Evolutionary conservation across 169 alveolate genomes (phyloP), one percentile per base, ranked within the genome.

Genomic region (Eimeria mitis): DNA sequence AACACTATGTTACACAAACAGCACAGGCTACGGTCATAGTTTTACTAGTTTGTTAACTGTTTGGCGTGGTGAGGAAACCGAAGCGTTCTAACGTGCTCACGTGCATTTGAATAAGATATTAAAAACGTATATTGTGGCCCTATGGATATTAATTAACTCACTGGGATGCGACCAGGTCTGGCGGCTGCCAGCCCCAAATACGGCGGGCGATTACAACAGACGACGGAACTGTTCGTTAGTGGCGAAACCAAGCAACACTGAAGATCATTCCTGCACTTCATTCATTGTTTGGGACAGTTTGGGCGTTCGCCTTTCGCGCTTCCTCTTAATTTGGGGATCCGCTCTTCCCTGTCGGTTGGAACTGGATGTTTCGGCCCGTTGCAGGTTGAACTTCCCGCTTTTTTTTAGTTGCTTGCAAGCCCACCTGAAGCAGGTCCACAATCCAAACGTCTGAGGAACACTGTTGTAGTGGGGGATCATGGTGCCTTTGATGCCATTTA

Each of bases 111-210:
- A 31, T 11, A 14, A 23, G 28, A n/a, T 68, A 4, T 13, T 31
- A n/a, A 8, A 8, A n/a, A 68, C 4, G 8, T 6, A 31, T 13
- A 4, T 9, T 5, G 25, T 0, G 1, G 25, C 44, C 5, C 4
- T 23, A n/a, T 11, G 6, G 13, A 52, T 8, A 52, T 52, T 6
- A 52, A 52, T 6, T 13, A 52, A 8, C 6, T 52, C 21, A 8
- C 59, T 52, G 59, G 68, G 78, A 0, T 11, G 49, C 0, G 78
- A 49, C 78, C 47, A 1, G 21, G 61, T 21, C 16, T 42, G 61
- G 85, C 37, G 59, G 61, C 85, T 44, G 61, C 85, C 85, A 75
- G 85, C 85, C 85, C 85, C 85, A 40, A 34, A 21, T 68, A 14
- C 44, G 78, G 44, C 4, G 49, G 75, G 75, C 21, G 75, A n/a